Percentiles rank a stretch among this genome's conserved stretches.
Evolutionary conservation across 108 stramenopile genomes (phyloP).

Genomic region (Cyclotella kingstonii): DNA sequence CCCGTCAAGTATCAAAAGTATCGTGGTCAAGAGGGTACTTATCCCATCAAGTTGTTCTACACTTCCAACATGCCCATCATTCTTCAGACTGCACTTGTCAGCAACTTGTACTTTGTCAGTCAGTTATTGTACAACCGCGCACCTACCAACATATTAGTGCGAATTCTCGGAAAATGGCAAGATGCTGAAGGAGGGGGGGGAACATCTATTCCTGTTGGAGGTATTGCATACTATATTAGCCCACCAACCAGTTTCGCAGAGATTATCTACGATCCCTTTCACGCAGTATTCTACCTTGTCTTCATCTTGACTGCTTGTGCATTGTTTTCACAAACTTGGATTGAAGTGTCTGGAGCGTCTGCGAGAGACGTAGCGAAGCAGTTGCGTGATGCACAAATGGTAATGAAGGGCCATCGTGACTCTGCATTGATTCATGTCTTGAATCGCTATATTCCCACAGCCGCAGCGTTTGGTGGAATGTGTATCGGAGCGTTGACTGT

Average conservation of each 20-base stretch:
- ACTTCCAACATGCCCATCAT: conserved; percentile 99
- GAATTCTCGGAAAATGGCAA: conserved; percentile 97
- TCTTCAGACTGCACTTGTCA: conserved; percentile 96
- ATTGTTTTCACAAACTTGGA: conserved; percentile 99
- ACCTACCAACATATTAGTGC: conserved; percentile 94
- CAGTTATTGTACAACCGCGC: conserved; percentile 98
- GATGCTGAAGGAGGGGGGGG: conserved; percentile 97
- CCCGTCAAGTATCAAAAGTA: conserved; percentile 98
- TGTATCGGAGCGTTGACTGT: conserved; percentile 98
- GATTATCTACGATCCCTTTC: conserved; percentile 97
- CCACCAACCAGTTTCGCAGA: conserved; percentile 92
- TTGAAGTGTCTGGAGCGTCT: conserved; percentile 95
- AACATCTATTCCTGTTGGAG: conserved; percentile 94
- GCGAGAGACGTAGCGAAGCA: conserved; percentile 99
- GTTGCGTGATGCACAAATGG: conserved; percentile 97
- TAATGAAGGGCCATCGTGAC: conserved; percentile 98
- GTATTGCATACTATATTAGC: conserved; percentile 99
- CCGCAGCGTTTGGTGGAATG: conserved; percentile 99
- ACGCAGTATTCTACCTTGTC: conserved; percentile 96
- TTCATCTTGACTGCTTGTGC: conserved; percentile 98
- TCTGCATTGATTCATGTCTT: conserved; percentile 94
- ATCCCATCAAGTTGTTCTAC: conserved; percentile 99
- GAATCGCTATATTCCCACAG: conserved; percentile 98
- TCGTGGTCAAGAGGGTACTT: conserved; percentile 93
- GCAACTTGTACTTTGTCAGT: conserved; percentile 98